Evolutionary conservation across 202 grass and related monocot genomes (phyloP), one percentile per base, ranked within the genome.

Genomic region (Brachypodium distachyon): DNA sequence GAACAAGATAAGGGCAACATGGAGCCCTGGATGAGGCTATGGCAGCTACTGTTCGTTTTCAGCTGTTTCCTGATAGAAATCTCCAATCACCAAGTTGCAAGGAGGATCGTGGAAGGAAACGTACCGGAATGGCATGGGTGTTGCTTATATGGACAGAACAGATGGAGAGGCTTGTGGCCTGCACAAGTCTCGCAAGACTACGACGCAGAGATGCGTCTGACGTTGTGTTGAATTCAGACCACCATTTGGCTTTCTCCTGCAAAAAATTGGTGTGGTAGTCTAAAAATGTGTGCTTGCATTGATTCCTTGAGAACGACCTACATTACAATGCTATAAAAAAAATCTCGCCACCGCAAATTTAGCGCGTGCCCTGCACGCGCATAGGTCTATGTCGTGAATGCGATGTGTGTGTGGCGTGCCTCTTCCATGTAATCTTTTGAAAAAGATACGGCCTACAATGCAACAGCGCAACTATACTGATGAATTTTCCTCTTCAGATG

Each of bases 131-230:
- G 64, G 27, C 9, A 48, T 42, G 34, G 42, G 31, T 50, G 68
- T 78, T 74, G 80, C 80, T 64, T 53, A 74, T 74, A 31, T 67
- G 67, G 56, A 57, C 5, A 73, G 29, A 67, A 49, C 5, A 73
- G 40, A 73, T 50, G 61, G 19, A 52, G 61, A 60, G 80, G 74
- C 80, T 83, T 83, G 67, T 87, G 79, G 73, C 79, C 41, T 48
- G 68, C 85, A 87, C 85, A 82, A 52, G 85, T 79, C 68, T 83
- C 46, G 25, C 37, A 68, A 34, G 59, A 59, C 38, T 36, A 49
- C 17, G 63, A 31, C 41, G 47, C 13, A 13, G 26, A 69, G 66
- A 69, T 69, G 66, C 27, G 31, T 69, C 66, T 49, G 66, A 49
- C 66, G 9, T 32, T 2, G 10, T 29, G 4, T 2, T 46, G 66